These are phyloP conservation scores for Aspergillus melleus DNA, from an alignment of 2,329 filamentous ascomycete species.

Conservation along the genomic window DNA sequence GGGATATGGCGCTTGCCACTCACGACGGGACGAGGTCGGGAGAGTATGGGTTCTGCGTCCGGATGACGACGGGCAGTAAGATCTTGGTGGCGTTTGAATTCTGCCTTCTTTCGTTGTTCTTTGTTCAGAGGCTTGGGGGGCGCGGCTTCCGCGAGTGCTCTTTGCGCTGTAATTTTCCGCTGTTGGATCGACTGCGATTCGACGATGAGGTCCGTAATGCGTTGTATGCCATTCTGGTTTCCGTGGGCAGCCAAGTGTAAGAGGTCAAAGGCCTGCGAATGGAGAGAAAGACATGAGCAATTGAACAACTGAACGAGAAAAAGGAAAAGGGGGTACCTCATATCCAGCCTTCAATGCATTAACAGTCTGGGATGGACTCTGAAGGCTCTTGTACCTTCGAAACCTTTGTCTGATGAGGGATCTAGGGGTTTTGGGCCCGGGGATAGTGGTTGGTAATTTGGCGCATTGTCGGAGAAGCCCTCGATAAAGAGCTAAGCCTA, in stretches of 20 bases:
- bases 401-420: slow-evolving; percentile 39
- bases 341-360: slow-evolving; percentile 45
- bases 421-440: slow-evolving; percentile 26
- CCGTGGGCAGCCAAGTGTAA: slow-evolving; percentile 34
- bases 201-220: slow-evolving; percentile 29
- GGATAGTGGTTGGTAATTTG: slow-evolving; percentile 25
- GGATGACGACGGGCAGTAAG: slow-evolving; percentile 34
- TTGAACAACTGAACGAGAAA: background rate
- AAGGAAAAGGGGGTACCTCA: slow-evolving; percentile 29
- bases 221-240: slow-evolving; percentile 23
- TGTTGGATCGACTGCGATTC: slow-evolving; percentile 23
- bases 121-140: slow-evolving; percentile 24
- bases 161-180: slow-evolving; percentile 22
- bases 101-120: slow-evolving; percentile 24
- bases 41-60: slow-evolving; percentile 33
- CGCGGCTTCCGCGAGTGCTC: slow-evolving; percentile 12
- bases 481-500: slow-evolving; percentile 48
- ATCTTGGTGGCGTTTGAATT: slow-evolving; percentile 27
- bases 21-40: slow-evolving; percentile 35
- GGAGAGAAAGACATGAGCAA: slow-evolving; percentile 8
- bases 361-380: slow-evolving; percentile 40
- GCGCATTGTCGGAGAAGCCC: slow-evolving; percentile 46
- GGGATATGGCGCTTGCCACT: slow-evolving; percentile 42
- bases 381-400: slow-evolving; percentile 36
- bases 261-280: slow-evolving; percentile 38